Evolutionary conservation across 2,329 filamentous ascomycete genomes (phyloP), one percentile per base, ranked within the genome.

Genomic region (Mycocentrospora acerina): DNA sequence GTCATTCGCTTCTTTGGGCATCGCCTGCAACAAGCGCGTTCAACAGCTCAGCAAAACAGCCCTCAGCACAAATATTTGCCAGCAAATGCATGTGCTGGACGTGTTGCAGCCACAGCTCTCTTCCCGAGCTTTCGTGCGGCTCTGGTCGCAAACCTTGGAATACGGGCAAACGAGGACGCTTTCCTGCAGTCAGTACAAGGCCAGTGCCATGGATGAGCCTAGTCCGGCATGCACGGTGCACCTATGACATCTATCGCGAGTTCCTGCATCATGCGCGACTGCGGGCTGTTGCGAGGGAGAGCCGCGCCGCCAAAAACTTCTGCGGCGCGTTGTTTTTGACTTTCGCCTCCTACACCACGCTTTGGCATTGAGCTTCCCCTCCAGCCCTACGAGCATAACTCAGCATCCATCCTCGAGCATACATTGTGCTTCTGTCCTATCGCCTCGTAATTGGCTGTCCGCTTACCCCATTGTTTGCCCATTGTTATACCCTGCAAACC

Each of bases 181-280:
- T 27, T 5, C 11, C 49, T 42, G 32, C 24, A 35, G 40, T 34
- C 37, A 9, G 44, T 47, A 27, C 26, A 41, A 41, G 35, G 27
- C 31, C 28, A 37, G 31, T 30, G 33, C 35, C 36, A 34, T 27
- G 38, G 60, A 60, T 55, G 61, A 58, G 51, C 44, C 18, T 43
- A 44, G 38, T 42, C 34, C 46, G 32, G 50, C 48, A 42, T 40
- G 58, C 51, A 57, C 51, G 48, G 48, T 42, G n/a, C n/a, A n/a
- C 55, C 46, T 53, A 60, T 60, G 53, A 62, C 52, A 49, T 52
- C 46, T 39, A 60, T 63, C 55, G 55, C 48, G 51, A 61, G 51
- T 60, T 58, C 59, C 53, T 60, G 59, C 59, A 22, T 5, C 19
- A 62, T 54, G 52, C 53, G 44, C 48, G 48, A 50, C 16, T 27